Conservation (phyloP, 345 rosid species). For the Firmiana major region DNA sequence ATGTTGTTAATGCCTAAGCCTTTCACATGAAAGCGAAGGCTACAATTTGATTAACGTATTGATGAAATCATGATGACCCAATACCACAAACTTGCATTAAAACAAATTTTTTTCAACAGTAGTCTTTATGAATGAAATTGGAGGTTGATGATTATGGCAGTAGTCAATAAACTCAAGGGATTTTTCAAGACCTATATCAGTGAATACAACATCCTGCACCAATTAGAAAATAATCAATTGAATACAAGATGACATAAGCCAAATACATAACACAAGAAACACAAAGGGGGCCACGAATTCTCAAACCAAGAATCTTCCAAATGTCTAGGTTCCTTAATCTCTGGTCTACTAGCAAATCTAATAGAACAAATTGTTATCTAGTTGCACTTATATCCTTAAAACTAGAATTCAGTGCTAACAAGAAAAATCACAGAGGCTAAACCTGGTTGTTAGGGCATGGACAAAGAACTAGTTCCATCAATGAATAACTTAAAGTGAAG, state of each 20-base stretch:
- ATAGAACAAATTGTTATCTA: background rate
- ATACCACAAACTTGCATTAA: background rate
- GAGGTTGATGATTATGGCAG: constrained; percentile 79
- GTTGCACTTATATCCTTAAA: background rate
- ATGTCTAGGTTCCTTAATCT: background rate
- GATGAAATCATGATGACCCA: constrained; percentile 26
- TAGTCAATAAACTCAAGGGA: constrained; percentile 74
- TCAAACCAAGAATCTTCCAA: background rate
- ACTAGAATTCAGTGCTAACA: background rate
- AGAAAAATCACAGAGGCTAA: background rate
- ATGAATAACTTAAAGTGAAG: background rate
- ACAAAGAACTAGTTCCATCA: background rate
- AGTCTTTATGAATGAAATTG: constrained; percentile 77
- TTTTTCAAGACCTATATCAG: constrained; percentile 62
- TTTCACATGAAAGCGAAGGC: background rate
- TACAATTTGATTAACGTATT: constrained; percentile 10
- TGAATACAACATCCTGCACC: constrained; percentile 79
- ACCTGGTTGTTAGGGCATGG: background rate
- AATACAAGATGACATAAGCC: background rate
- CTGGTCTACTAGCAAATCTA: background rate
- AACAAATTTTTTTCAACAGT: too few relatives aligned
- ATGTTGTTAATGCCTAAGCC: background rate
- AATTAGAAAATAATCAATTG: background rate
- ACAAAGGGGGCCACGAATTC: background rate
- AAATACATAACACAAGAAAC: background rate